These are phyloP conservation scores for Rubroboletus pulcherrimus DNA, from an alignment of 768 basidiomycete species.

Conservation along the genomic window DNA sequence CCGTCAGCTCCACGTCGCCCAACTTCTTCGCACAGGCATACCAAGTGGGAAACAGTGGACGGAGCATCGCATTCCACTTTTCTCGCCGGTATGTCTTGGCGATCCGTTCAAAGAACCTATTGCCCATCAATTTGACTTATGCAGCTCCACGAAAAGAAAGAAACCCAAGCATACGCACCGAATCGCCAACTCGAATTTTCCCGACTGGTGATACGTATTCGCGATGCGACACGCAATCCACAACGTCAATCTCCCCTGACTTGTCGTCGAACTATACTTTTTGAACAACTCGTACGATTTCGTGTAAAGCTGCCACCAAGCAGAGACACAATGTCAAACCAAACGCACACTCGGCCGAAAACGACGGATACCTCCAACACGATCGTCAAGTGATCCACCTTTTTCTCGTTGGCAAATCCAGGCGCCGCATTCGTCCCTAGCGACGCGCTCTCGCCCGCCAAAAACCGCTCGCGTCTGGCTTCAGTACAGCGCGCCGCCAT, in stretches of 20 bases:
- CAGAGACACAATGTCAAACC: background rate
- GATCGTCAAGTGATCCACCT: conserved; percentile 81
- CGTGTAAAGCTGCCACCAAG: conserved; percentile 68
- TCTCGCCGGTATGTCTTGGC: conserved; percentile 85
- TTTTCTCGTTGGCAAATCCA: conserved; percentile 85
- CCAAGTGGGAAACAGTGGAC: conserved; percentile 74
- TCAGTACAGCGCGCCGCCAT: conserved; percentile 86
- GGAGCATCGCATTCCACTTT: conserved; percentile 71
- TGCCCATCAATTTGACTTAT: background rate
- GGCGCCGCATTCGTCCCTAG: conserved; percentile 47
- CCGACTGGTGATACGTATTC: conserved; percentile 73
- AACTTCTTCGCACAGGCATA: conserved; percentile 78
- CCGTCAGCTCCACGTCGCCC: conserved; percentile 71
- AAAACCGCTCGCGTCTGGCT: conserved; percentile 63
- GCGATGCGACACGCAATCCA: conserved; percentile 92
- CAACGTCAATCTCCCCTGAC: conserved; percentile 79
- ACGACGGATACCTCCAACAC: conserved; percentile 65
- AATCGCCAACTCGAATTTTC: conserved; percentile 84
- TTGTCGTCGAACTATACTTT: conserved; percentile 51
- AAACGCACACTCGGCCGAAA: background rate
- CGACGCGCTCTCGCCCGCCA: conserved; percentile 45
- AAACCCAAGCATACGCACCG: conserved; percentile 42
- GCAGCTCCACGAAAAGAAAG: background rate
- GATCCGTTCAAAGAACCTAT: conserved; percentile 90
- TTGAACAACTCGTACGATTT: conserved; percentile 95